Evolutionary conservation across 2,329 filamentous ascomycete genomes (phyloP).

Genomic region (Xylaria sp.): DNA sequence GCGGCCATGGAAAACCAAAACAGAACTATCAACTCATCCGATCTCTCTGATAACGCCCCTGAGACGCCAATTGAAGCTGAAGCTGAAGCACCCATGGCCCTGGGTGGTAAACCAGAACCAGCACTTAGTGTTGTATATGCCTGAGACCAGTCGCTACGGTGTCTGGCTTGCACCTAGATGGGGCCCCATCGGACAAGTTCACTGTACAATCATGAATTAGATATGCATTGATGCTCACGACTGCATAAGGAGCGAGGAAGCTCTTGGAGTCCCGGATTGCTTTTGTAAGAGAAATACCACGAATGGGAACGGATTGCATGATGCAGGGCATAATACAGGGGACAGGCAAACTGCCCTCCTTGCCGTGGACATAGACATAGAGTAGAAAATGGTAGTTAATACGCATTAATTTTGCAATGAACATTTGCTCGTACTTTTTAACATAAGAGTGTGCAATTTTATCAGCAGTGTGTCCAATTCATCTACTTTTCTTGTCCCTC

Average conservation of each 20-base stretch:
- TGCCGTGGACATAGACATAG: slow-evolving; percentile 9
- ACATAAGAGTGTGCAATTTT: not conserved
- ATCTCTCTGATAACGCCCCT: slow-evolving; percentile 45
- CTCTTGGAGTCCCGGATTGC: slow-evolving; percentile 36
- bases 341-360: slow-evolving; percentile 1
- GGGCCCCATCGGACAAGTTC: slow-evolving; percentile 5
- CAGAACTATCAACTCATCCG: slow-evolving; percentile 43
- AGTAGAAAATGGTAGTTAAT: slow-evolving; percentile 13
- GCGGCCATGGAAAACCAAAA: slow-evolving; percentile 47
- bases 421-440: not conserved
- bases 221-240: slow-evolving; percentile 36
- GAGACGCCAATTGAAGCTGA: slow-evolving; percentile 44
- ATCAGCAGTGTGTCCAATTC: not conserved
- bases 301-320: slow-evolving; percentile 33
- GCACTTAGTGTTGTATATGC: slow-evolving; percentile 27
- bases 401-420: slow-evolving; percentile 7
- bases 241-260: slow-evolving; percentile 31
- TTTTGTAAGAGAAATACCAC: slow-evolving; percentile 36
- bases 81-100: slow-evolving; percentile 35
- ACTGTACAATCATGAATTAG: slow-evolving; percentile 38
- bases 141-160: not conserved
- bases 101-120: slow-evolving; percentile 26
- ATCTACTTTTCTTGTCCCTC: too few species aligned
- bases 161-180: not conserved
- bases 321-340: slow-evolving; percentile 14